Percentiles rank a stretch among this genome's conserved stretches.
These are phyloP conservation scores for Fusarium lateritium DNA, from an alignment of 2,329 filamentous ascomycete species.

Conservation along the genomic window DNA sequence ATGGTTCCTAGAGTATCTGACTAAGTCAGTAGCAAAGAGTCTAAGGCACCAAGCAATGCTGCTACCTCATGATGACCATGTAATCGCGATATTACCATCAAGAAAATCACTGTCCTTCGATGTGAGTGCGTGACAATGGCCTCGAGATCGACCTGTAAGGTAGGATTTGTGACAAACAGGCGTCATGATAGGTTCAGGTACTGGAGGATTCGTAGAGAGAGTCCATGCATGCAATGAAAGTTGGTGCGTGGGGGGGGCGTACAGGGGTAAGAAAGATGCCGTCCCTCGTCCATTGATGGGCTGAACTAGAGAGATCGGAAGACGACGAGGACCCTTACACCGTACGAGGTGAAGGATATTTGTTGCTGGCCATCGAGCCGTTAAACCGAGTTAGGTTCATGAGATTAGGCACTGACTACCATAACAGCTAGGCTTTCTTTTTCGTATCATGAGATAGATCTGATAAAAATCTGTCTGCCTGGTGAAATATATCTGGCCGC, in stretches of 20 bases:
- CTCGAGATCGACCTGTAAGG: conserved; percentile 25
- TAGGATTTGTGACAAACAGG: conserved; percentile 12
- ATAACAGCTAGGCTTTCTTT: background rate
- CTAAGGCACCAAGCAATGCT: background rate
- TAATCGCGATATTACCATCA: conserved; percentile 1
- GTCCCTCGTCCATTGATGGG: conserved; percentile 7
- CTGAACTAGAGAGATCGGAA: conserved; percentile 28
- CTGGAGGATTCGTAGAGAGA: conserved; percentile 10
- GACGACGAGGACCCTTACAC: conserved; percentile 25
- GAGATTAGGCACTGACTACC: background rate
- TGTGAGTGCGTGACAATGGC: conserved; percentile 17
- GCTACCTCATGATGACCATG: background rate
- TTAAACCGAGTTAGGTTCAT: conserved; percentile 1
- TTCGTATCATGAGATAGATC: background rate
- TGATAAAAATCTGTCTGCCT: background rate
- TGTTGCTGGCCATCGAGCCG: background rate
- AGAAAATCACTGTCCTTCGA: conserved; percentile 16
- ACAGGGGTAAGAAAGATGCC: conserved; percentile 26
- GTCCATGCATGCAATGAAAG: conserved; percentile 15
- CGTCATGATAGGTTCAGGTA: conserved; percentile 28
- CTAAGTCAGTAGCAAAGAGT: conserved; percentile 1
- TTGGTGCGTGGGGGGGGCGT: conserved; percentile 33
- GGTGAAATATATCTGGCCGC: background rate
- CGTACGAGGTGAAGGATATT: background rate
- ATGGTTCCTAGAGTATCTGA: background rate